Evolutionary conservation across 768 basidiomycete species (phyloP).

Genomic region (Cystobasidium onofrii): DNA sequence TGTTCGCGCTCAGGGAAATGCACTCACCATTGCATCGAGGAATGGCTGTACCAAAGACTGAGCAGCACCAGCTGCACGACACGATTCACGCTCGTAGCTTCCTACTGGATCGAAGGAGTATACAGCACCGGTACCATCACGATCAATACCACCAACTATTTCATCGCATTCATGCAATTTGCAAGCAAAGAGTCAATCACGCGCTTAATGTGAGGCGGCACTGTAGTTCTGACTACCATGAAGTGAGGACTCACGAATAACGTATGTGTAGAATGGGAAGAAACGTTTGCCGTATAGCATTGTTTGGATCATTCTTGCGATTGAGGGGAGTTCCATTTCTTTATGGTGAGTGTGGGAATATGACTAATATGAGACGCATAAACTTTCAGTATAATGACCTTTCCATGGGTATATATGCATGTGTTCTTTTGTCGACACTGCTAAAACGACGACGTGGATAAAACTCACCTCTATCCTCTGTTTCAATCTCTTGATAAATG

Average conservation of each 20-base stretch:
- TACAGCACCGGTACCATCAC: slow-evolving; percentile 70
- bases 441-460: too few relatives aligned
- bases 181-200: neutral
- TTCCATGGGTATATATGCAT: too few relatives aligned
- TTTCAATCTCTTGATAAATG: slow-evolving; percentile 92
- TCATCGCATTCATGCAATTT: neutral
- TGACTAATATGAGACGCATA: too few relatives aligned
- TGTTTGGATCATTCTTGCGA: slow-evolving; percentile 95
- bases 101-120: slow-evolving; percentile 99
- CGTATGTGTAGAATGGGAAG: slow-evolving; percentile 98
- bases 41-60: slow-evolving; percentile 90
- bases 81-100: slow-evolving; percentile 92
- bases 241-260: slow-evolving; percentile 45
- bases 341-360: slow-evolving; percentile 94
- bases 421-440: too few relatives aligned
- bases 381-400: too few relatives aligned
- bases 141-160: slow-evolving; percentile 42
- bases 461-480: slow-evolving; percentile 80
- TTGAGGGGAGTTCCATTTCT: slow-evolving; percentile 91
- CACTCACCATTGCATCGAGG: slow-evolving; percentile 82
- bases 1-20: too few relatives aligned
- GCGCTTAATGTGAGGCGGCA: too few relatives aligned
- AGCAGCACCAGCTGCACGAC: slow-evolving; percentile 93
- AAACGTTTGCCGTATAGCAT: slow-evolving; percentile 94
- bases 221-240: too few relatives aligned